Evolutionary conservation across 257 asterid genomes (phyloP).

Genomic region (Solanum pinnatisectum): DNA sequence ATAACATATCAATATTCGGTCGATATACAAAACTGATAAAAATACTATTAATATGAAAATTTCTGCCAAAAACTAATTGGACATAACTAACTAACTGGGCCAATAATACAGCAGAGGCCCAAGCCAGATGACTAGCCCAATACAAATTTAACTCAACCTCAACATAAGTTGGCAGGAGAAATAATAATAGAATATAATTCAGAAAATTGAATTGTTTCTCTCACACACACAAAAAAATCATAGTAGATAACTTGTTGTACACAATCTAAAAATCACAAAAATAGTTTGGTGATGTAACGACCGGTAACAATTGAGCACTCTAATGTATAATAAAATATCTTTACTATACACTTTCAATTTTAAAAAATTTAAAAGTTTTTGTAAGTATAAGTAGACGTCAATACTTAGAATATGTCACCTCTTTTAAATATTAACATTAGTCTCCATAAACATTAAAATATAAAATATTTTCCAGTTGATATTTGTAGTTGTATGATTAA

Average conservation of each 20-base stretch:
- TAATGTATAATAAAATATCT: too few relatives aligned
- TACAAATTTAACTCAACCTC: background rate
- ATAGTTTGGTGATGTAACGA: background rate
- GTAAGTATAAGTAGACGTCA: too few relatives aligned
- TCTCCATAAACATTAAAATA: too few relatives aligned
- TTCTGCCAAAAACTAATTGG: background rate
- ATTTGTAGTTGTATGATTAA: too few relatives aligned
- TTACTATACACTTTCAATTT: too few relatives aligned
- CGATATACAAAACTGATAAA: background rate
- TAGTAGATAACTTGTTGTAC: background rate
- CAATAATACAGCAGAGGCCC: background rate
- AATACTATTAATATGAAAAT: background rate
- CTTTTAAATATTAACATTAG: too few relatives aligned
- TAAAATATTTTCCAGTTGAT: too few relatives aligned
- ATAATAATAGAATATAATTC: background rate
- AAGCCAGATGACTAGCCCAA: background rate
- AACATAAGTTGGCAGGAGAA: background rate
- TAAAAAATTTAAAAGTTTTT: too few relatives aligned
- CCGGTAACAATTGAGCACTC: too few relatives aligned
- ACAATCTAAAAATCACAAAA: background rate
- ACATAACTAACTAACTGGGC: background rate
- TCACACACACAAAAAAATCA: background rate
- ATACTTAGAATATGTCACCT: too few relatives aligned
- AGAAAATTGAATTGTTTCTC: background rate
- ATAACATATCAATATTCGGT: background rate